Evolutionary conservation across 164 flowering plant species (phyloP).

Genomic region (Dillenia suffruticosa): DNA sequence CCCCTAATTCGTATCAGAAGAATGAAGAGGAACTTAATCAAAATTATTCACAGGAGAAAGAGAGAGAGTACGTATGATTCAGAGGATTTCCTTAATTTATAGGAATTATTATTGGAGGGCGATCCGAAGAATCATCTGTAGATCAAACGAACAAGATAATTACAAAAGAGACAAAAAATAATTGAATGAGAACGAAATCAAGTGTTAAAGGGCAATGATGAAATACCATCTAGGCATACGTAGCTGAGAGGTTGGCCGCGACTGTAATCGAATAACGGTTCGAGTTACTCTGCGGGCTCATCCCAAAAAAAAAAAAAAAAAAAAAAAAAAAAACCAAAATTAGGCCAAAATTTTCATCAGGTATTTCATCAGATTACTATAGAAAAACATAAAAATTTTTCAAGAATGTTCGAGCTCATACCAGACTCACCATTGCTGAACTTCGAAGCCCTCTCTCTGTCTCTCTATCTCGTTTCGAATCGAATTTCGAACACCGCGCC

Average conservation of each 20-base stretch:
- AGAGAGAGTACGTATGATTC: not conserved
- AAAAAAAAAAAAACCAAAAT: not conserved
- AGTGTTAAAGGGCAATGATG: not conserved
- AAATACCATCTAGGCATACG: constrained; percentile 37
- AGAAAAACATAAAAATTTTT: no score
- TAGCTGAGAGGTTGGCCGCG: constrained; percentile 54
- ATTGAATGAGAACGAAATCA: not conserved
- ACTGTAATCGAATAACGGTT: constrained; percentile 65
- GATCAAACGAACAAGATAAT: not conserved
- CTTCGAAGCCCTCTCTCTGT: no score
- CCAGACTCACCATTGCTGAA: no score
- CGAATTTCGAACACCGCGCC: no score
- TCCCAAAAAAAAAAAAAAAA: constrained; percentile 20
- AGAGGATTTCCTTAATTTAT: no score
- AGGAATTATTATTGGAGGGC: constrained; percentile 1
- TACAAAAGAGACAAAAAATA: not conserved
- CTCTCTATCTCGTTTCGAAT: no score
- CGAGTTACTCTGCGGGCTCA: constrained; percentile 49
- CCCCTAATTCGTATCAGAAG: not conserved
- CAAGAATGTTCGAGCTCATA: no score
- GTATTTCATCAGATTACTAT: no score
- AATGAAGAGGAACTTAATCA: not conserved
- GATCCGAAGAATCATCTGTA: constrained; percentile 25
- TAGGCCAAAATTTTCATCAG: no score
- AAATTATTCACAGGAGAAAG: not conserved